phyloP scores from a whole-genome alignment of 495 filamentous ascomycete genomes.

The Lindgomyces ingoldianus region DNA sequence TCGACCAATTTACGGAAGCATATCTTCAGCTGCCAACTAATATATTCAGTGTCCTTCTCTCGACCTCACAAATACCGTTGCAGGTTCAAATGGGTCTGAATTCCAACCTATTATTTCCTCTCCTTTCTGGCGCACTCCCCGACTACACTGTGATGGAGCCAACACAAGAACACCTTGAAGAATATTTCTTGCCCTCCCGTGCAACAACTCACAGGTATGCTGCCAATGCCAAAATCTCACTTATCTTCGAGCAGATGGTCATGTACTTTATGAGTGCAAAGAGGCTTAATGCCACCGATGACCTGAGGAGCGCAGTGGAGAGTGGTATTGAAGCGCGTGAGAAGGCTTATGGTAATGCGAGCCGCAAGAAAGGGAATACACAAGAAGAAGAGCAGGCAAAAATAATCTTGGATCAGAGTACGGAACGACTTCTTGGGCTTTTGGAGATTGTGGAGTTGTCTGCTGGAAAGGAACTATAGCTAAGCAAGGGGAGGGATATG shows the following conservation, averaged over 20 bases:
- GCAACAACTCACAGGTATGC: slow-evolving; percentile 62
- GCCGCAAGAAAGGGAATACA: slow-evolving; percentile 41
- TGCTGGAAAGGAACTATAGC: slow-evolving; percentile 13
- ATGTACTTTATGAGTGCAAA: slow-evolving; percentile 37
- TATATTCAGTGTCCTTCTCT: slow-evolving; percentile 71
- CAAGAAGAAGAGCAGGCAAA: slow-evolving; percentile 26
- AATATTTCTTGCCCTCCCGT: slow-evolving; percentile 69
- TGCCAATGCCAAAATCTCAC: slow-evolving; percentile 80
- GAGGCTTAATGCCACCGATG: slow-evolving; percentile 48
- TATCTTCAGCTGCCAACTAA: slow-evolving; percentile 67
- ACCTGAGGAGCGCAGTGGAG: slow-evolving; percentile 57
- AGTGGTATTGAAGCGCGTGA: slow-evolving; percentile 64
- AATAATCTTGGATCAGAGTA: slow-evolving; percentile 12
- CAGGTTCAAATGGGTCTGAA: slow-evolving; percentile 62
- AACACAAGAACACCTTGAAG: slow-evolving; percentile 54
- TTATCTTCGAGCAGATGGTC: slow-evolving; percentile 72
- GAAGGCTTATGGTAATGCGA: slow-evolving; percentile 53
- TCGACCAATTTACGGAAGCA: slow-evolving; percentile 65
- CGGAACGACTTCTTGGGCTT: slow-evolving; percentile 26
- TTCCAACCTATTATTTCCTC: slow-evolving; percentile 61
- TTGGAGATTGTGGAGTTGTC: slow-evolving; percentile 29
- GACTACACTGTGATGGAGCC: slow-evolving; percentile 46
- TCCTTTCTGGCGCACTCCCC: slow-evolving; percentile 63
- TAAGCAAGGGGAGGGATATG: neutral
- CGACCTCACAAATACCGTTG: slow-evolving; percentile 49